Evolutionary conservation across 805 yeast species (phyloP), one percentile per base, ranked within the genome.

Genomic region (Candida chilensis): DNA sequence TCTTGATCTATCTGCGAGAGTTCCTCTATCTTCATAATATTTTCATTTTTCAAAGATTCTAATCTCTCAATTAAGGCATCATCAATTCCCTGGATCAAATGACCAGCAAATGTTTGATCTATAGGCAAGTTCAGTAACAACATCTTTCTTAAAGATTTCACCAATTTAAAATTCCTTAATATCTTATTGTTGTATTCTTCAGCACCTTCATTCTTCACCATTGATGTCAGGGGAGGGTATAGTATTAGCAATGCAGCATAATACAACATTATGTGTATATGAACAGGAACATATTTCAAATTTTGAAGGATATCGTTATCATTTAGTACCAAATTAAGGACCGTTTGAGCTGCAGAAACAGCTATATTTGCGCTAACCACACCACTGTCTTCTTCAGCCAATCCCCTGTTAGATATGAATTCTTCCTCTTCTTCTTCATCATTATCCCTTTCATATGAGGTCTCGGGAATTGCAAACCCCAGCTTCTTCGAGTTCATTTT

Each of bases 201-300:
- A 2, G 44, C 50, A 11, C 47, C 47, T 12, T 46, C 44, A 20
- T 5, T 42, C 38, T 10, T 42, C 43, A 24, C 51, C 37, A 20
- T 36, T 40, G 5, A 54, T 19, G n/a, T 30, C 20, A 40, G 35
- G 0, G 71, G 73, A 2, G 77, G 71, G 34, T 68, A 67, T 22
- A 77, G 48, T 5, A 76, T 50, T 17, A 77, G 48, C 31, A 77
- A 48, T 0, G 79, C 77, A 2, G 85, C 80, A 40, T 76, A 78
- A 44, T 77, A 78, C 9, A 77, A 51, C 84, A 78, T 78, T 30
- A 78, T 65, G 44, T 77, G 83, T 24, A 78, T 73, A 45, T 78
- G 85, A n/a, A 77, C 70, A 0, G 87, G 87, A 14, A 77, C 79
- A 41, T 72, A 78, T 40, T 64, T 66, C 35, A 78, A 53, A 27